Percentiles rank a stretch among this genome's conserved stretches.
Evolutionary conservation across 306 rosid species (phyloP).

Genomic region (Fragaria ananassa): DNA sequence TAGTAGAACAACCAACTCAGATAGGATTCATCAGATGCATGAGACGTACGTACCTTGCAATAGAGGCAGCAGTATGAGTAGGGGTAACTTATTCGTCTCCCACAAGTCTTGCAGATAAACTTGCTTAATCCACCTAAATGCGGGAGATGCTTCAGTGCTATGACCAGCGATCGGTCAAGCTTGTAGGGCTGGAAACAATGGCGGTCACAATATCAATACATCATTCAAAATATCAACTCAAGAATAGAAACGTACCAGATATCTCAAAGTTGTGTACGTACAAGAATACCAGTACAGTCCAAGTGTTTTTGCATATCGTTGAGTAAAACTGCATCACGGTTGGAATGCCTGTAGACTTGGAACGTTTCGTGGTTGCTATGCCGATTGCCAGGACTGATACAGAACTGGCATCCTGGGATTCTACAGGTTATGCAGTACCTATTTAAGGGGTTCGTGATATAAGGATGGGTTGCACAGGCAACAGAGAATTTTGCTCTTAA

Average conservation of each 20-base stretch:
- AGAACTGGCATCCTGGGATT: not conserved
- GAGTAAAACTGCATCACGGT: not conserved
- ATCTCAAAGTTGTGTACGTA: not conserved
- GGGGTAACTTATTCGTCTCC: no score
- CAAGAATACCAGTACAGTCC: not conserved
- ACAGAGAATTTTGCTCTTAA: not conserved
- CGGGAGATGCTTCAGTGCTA: no score
- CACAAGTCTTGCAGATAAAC: no score
- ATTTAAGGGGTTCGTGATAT: not conserved
- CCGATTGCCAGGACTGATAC: not conserved
- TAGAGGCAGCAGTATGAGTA: not conserved
- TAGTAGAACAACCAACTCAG: no score
- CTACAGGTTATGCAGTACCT: not conserved
- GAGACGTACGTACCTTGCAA: not conserved
- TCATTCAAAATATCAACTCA: not conserved
- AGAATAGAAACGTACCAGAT: not conserved
- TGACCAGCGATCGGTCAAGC: not conserved
- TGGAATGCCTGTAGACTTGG: not conserved
- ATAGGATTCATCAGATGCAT: no score
- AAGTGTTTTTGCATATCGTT: not conserved
- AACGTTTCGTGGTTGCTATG: not conserved
- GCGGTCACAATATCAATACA: not conserved
- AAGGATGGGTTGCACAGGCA: not conserved
- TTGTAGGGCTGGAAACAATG: not conserved
- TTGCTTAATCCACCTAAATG: no score